Percentiles rank a stretch among this genome's conserved stretches.
Conservation (phyloP, 306 rosid species). For the Rubus parviflorus region DNA sequence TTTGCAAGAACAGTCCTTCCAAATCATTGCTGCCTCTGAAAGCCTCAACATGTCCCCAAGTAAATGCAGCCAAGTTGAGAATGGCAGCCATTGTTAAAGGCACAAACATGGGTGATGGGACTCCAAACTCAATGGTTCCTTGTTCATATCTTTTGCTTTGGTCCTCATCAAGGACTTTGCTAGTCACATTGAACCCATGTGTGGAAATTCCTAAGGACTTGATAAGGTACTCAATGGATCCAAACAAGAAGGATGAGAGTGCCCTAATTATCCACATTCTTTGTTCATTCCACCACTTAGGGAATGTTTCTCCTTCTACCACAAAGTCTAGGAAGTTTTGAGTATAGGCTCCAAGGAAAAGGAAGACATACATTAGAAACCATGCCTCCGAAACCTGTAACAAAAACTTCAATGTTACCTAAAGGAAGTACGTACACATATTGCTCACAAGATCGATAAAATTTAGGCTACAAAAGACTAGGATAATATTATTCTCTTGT, state of each 20-base stretch:
- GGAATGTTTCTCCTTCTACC: conserved; percentile 22
- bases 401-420: background rate
- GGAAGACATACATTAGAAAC: conserved; percentile 36
- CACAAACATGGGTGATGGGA: conserved; percentile 38
- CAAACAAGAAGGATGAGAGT: conserved; percentile 33
- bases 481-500: background rate
- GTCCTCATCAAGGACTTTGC: conserved; percentile 36
- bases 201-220: conserved; percentile 29
- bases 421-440: background rate
- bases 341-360: conserved; percentile 39
- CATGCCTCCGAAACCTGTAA: conserved; percentile 33
- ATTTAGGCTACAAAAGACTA: background rate
- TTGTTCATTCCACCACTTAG: conserved; percentile 48
- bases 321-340: conserved; percentile 36
- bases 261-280: conserved; percentile 48
- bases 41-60: conserved; percentile 10
- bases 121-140: conserved; percentile 39
- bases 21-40: conserved; percentile 5
- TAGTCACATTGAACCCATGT: conserved; percentile 38
- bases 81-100: conserved; percentile 33
- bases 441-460: background rate
- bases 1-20: conserved; percentile 24
- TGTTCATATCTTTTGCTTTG: conserved; percentile 46
- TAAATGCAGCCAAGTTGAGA: conserved; percentile 30
- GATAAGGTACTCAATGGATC: conserved; percentile 25